Evolutionary conservation across 1,284 basidiomycete genomes (phyloP).

Genomic region (Amylostereum areolatum): DNA sequence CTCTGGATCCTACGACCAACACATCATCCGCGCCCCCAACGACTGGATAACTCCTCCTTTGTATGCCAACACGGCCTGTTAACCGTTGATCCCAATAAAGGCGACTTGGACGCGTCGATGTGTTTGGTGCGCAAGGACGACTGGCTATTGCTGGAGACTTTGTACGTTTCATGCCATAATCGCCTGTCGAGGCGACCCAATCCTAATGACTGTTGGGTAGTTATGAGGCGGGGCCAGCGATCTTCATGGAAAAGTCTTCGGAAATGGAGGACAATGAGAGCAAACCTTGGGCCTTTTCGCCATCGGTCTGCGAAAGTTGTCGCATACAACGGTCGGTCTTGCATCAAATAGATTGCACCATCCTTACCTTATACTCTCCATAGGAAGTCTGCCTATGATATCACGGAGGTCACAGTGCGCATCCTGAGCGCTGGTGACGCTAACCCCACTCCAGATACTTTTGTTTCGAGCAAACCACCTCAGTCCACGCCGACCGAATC

Average conservation of each 20-base stretch:
- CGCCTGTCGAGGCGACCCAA: conserved; percentile 4
- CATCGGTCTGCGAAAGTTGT: conserved; percentile 56
- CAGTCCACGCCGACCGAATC: conserved; percentile 1
- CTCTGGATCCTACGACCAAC: conserved; percentile 61
- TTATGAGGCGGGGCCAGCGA: conserved; percentile 53
- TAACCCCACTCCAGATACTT: conserved; percentile 22
- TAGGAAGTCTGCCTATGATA: conserved; percentile 28
- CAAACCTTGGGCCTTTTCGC: conserved; percentile 1
- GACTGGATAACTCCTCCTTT: conserved; percentile 54
- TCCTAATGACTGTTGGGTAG: conserved; percentile 27
- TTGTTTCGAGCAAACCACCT: conserved; percentile 10
- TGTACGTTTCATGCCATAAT: conserved; percentile 36
- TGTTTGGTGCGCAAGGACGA: conserved; percentile 53
- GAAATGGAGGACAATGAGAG: too few relatives aligned
- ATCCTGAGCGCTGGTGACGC: conserved; percentile 24
- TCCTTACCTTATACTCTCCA: neutral
- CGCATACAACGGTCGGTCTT: conserved; percentile 47
- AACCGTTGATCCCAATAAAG: conserved; percentile 59
- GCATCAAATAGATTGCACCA: too few relatives aligned
- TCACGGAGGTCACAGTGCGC: conserved; percentile 28
- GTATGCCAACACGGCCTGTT: conserved; percentile 64
- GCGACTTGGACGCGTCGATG: conserved; percentile 49
- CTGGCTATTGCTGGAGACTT: conserved; percentile 51
- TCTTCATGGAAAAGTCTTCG: conserved; percentile 30
- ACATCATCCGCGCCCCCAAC: conserved; percentile 49